A percentile compares a stretch with the other conserved stretches of the same genome.
Conservation (phyloP, 192 early-diverging fungal genomes). For the Podila epigama region DNA sequence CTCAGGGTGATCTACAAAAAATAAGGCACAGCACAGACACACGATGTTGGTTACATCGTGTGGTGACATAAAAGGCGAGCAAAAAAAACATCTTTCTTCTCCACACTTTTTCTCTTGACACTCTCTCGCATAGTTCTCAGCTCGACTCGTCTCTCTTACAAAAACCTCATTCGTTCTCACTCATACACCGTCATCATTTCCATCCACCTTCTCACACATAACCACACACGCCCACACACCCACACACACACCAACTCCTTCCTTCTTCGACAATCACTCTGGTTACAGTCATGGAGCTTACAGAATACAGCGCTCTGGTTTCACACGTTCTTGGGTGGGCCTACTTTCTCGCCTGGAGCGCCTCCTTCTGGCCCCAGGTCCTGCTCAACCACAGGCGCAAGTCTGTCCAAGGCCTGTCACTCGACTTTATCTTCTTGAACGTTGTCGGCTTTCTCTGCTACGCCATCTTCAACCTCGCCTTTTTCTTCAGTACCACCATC, state of each 20-base stretch:
- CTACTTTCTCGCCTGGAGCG: conserved; percentile 88
- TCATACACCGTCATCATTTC: too few relatives aligned
- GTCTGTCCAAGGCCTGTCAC: conserved; percentile 85
- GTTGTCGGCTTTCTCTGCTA: conserved; percentile 88
- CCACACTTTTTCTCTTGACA: too few relatives aligned
- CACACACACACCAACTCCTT: background rate
- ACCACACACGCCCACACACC: background rate
- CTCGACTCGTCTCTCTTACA: too few relatives aligned
- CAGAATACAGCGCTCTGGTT: conserved; percentile 9
- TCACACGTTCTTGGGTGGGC: conserved; percentile 37
- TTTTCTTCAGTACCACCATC: conserved; percentile 70
- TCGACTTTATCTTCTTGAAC: conserved; percentile 91
- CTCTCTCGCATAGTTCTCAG: too few relatives aligned
- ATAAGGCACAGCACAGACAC: too few relatives aligned
- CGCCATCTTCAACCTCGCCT: conserved; percentile 80
- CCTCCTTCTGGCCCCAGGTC: conserved; percentile 89
- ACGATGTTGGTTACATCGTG: too few relatives aligned
- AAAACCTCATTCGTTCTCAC: too few relatives aligned
- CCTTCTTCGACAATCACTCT: background rate
- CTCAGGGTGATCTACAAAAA: too few relatives aligned
- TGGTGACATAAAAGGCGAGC: too few relatives aligned
- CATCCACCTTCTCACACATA: too few relatives aligned
- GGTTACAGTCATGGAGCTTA: background rate
- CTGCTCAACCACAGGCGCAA: conserved; percentile 80
- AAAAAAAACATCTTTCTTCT: too few relatives aligned